Conservation (phyloP, 148 eudicot species). For the Linanthus parryae region DNA sequence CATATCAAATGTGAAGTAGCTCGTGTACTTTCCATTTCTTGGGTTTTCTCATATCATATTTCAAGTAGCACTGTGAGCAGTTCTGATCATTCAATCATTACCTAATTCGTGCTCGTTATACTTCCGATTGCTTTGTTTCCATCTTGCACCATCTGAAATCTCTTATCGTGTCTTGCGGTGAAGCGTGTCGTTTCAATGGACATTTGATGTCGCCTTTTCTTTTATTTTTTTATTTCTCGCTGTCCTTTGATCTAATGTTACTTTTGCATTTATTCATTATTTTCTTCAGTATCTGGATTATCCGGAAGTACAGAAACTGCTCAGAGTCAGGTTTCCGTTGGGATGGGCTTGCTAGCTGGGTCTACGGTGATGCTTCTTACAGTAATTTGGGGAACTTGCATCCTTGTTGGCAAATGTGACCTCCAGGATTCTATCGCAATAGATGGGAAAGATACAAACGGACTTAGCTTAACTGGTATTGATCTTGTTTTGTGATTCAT, state of each 20-base stretch:
- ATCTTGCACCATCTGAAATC: too few species aligned
- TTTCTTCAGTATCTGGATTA: constrained; percentile 69
- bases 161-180: too few species aligned
- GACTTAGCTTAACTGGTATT: constrained; percentile 36
- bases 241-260: not conserved
- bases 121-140: too few species aligned
- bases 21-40: too few species aligned
- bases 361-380: constrained; percentile 93
- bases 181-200: too few species aligned
- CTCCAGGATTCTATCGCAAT: constrained; percentile 36
- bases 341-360: constrained; percentile 97
- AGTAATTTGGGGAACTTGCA: constrained; percentile 79
- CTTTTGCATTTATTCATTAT: not conserved
- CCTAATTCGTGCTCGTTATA: too few species aligned
- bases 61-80: too few species aligned
- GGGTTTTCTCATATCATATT: too few species aligned
- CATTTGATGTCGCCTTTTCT: not conserved
- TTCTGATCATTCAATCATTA: too few species aligned
- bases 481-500: too few species aligned
- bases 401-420: constrained; percentile 84
- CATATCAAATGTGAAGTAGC: too few species aligned
- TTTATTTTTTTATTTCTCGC: not conserved
- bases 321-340: constrained; percentile 88
- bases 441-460: constrained; percentile 56
- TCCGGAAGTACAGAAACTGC: constrained; percentile 71